Evolutionary conservation across 2,329 filamentous ascomycete genomes (phyloP).

Genomic region (Boeremia lycopersici): DNA sequence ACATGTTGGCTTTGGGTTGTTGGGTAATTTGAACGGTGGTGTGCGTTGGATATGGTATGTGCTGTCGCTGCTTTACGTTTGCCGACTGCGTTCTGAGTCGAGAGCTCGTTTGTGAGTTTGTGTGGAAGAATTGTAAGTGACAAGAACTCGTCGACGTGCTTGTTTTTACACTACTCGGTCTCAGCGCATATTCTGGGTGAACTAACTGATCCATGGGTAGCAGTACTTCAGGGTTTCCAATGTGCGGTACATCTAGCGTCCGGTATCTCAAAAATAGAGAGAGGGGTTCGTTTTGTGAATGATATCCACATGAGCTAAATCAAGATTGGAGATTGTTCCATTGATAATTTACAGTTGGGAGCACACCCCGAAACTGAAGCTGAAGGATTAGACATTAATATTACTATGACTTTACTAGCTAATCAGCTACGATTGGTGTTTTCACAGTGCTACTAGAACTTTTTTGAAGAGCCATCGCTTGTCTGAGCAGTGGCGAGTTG

Average conservation of each 20-base stretch:
- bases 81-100: not conserved
- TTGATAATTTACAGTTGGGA: too few relatives aligned
- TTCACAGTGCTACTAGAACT: not conserved
- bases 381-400: not conserved
- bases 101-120: not conserved
- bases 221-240: too few relatives aligned
- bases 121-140: not conserved
- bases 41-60: too few relatives aligned
- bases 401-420: not conserved
- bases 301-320: too few relatives aligned
- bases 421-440: not conserved
- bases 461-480: not conserved
- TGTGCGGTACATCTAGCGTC: too few relatives aligned
- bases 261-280: too few relatives aligned
- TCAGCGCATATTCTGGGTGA: not conserved
- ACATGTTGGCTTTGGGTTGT: not conserved
- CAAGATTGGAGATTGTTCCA: too few relatives aligned
- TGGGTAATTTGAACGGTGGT: not conserved
- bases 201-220: too few relatives aligned
- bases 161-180: too few relatives aligned
- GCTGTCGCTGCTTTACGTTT: not conserved
- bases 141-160: not conserved
- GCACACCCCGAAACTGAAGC: too few relatives aligned
- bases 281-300: too few relatives aligned
- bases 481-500: not conserved